Conservation (phyloP, 352 stramenopile genomes). For the Phytophthora brassicae region DNA sequence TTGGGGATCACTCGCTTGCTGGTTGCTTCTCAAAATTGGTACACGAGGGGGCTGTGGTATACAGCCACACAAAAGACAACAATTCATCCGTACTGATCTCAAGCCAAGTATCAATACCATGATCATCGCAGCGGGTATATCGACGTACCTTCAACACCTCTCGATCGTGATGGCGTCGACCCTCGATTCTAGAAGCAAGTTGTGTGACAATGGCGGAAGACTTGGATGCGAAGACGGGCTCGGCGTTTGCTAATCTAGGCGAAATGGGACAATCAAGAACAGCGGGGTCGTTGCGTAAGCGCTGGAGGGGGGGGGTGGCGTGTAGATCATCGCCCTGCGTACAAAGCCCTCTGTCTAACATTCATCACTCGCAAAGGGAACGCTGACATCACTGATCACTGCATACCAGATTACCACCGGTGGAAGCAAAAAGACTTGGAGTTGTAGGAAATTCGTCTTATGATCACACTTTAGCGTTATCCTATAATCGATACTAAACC, state of each 20-base stretch:
- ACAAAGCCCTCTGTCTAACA: constrained; percentile 7
- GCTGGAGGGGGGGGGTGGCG: constrained; percentile 9
- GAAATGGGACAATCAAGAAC: constrained; percentile 4
- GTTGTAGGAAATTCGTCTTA: not conserved
- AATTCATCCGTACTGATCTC: constrained; percentile 11
- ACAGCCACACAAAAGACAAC: constrained; percentile 14
- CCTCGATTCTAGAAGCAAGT: constrained; percentile 15
- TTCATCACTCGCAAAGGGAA: constrained; percentile 14
- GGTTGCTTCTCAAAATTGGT: constrained; percentile 13
- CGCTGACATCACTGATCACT: not conserved
- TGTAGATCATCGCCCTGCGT: not conserved
- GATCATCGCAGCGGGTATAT: not conserved
- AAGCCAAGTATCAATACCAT: constrained; percentile 22
- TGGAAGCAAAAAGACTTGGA: not conserved
- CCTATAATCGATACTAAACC: too few relatives aligned
- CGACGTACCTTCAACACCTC: not conserved
- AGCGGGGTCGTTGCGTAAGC: constrained; percentile 4
- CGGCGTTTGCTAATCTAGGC: not conserved
- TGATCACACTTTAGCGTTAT: too few relatives aligned
- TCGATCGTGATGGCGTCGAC: not conserved
- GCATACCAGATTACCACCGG: not conserved
- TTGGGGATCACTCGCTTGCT: not conserved
- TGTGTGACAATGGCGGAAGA: constrained; percentile 10
- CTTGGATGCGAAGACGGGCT: constrained; percentile 8
- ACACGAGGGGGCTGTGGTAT: constrained; percentile 9